Base-by-base conservation (phyloP, 2,329 filamentous ascomycete species). In the Penicillium janthinellum region DNA sequence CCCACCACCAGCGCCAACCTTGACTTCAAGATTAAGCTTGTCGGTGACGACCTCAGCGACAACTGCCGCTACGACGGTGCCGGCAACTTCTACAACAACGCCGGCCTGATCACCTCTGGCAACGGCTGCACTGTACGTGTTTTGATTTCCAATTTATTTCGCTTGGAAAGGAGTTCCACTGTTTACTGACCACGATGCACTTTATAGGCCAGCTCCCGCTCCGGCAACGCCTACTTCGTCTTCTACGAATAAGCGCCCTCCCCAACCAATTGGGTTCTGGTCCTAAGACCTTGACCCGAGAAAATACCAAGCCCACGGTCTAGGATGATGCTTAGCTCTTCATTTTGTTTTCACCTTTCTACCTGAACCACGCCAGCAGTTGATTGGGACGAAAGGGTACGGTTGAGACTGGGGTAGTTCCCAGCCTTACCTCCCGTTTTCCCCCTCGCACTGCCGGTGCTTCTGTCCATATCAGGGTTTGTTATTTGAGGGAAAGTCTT, bases 41-140 rank as follows among this genome's bases (percentile, higher is more conserved):
- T 72, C 45, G 92, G 91, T 57, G 88, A 91, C 60, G 75, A 79
- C 64, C 74, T 86, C 45, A 79, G 74, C 59, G 82, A 81, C 51
- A 78, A 73, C 52, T 96, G 91, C 84, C 86, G 83, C 65, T 89
- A 89, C 71, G 79, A 84, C 64, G 80, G 64, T 31, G 45, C 86
- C 63, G 88, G 89, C 58, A 68, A 80, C 62, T 95, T 88, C 80
- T 84, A 82, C 69, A 77, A 78, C 59, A 80, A 75, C 25, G 73
- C 73, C 34, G 78, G 79, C 38, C 35, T 47, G 57, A 59, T 60
- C 60, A 72, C 71, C 64, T 84, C 84, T 65, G 73, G 77, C 60
- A 82, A 79, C 63, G 91, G 92, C 61, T 96, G 92, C 86, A 96
- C 92, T 53, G 91, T 95, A 87, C 84, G 90, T 85, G 61, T 47